phyloP scores from a whole-genome alignment of 306 rosid genomes.

The Cicer chorassanicum region DNA sequence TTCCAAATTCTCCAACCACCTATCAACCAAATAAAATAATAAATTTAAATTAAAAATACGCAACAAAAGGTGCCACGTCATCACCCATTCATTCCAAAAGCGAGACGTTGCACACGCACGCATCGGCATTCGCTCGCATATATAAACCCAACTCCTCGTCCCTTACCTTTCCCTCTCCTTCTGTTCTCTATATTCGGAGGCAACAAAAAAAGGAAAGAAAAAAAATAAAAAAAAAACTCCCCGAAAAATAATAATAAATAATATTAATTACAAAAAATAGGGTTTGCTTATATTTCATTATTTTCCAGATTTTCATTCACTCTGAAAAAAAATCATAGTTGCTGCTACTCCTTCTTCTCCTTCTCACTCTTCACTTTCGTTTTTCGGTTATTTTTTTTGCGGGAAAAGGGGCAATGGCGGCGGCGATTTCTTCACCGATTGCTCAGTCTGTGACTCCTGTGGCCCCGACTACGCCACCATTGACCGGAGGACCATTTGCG shows the following conservation, averaged over 20 bases:
- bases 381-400: not conserved
- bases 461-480: slow-evolving; percentile 20
- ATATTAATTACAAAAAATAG: not conserved
- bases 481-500: slow-evolving; percentile 33
- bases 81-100: no score
- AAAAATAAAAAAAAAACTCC: no score
- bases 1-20: no score
- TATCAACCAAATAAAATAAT: no score
- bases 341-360: not conserved
- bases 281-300: not conserved
- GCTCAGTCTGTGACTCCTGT: slow-evolving; percentile 39
- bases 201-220: slow-evolving; percentile 6
- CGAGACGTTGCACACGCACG: slow-evolving; percentile 1
- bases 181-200: slow-evolving; percentile 35
- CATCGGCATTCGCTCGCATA: not conserved
- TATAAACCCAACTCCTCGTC: slow-evolving; percentile 27
- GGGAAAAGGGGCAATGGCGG: slow-evolving; percentile 52
- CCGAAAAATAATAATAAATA: not conserved
- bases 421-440: slow-evolving; percentile 47
- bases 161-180: slow-evolving; percentile 14
- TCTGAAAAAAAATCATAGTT: slow-evolving; percentile 1
- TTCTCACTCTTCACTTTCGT: not conserved
- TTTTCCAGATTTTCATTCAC: slow-evolving; percentile 1
- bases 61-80: no score
- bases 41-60: no score